Percentiles rank a stretch among this genome's conserved stretches.
Evolutionary conservation across 768 basidiomycete genomes (phyloP).

Genomic region (Crepidotus variabilis): DNA sequence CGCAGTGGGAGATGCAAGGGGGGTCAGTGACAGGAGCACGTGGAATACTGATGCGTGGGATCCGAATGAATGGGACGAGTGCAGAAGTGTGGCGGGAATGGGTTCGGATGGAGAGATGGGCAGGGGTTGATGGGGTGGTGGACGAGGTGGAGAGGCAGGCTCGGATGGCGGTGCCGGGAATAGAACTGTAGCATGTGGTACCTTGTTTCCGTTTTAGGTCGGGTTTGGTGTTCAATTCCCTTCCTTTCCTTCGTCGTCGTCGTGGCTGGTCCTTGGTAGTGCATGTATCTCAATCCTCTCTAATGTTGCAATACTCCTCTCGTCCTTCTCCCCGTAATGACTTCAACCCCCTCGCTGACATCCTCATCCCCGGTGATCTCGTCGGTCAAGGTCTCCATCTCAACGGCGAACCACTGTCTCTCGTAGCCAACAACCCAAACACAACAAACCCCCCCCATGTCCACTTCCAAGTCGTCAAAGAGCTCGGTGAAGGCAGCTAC

Average conservation of each 20-base stretch:
- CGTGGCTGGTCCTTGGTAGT: conserved; percentile 17
- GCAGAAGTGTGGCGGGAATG: conserved; percentile 86
- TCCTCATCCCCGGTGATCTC: conserved; percentile 69
- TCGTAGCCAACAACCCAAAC: conserved; percentile 44
- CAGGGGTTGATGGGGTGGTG: conserved; percentile 78
- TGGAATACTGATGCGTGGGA: conserved; percentile 78
- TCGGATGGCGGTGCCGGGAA: background rate
- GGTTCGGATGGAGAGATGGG: conserved; percentile 84
- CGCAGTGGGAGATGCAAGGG: conserved; percentile 76
- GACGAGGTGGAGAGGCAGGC: conserved; percentile 47
- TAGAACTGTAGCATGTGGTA: background rate
- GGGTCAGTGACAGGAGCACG: conserved; percentile 70
- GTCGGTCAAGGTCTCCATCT: conserved; percentile 66
- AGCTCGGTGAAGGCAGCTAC: conserved; percentile 86
- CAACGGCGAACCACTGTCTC: conserved; percentile 62
- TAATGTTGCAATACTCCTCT: conserved; percentile 13
- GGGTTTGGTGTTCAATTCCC: conserved; percentile 7
- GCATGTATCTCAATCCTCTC: conserved; percentile 17
- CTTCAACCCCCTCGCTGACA: conserved; percentile 33
- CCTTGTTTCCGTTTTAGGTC: background rate
- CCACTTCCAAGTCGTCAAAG: conserved; percentile 81
- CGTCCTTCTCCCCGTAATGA: conserved; percentile 12
- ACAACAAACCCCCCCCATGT: conserved; percentile 44
- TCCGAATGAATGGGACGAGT: conserved; percentile 72
- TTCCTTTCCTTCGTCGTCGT: conserved; percentile 15